A percentile compares a stretch with the other conserved stretches of the same genome.
Evolutionary conservation across 164 flowering plant genomes (phyloP).

Genomic region (Cinnamomum chago): DNA sequence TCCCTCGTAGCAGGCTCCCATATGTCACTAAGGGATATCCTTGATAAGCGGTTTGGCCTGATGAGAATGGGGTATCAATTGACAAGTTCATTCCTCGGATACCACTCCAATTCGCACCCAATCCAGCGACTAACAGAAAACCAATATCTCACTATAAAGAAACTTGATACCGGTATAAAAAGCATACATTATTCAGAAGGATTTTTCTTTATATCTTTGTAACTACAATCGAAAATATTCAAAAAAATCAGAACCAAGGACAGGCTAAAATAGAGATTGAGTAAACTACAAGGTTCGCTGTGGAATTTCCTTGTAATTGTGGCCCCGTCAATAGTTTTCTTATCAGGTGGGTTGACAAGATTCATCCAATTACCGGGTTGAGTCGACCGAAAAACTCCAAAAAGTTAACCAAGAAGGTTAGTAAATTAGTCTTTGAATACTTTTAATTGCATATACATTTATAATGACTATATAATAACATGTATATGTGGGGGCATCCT

Average conservation of each 20-base stretch:
- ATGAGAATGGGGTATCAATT: conserved; percentile 14
- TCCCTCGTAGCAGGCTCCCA: conserved; percentile 83
- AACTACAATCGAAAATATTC: neutral
- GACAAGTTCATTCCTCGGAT: neutral
- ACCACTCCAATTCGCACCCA: neutral
- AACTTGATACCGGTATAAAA: neutral
- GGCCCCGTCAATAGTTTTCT: no score
- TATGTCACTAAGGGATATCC: conserved; percentile 85
- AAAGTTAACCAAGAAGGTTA: no score
- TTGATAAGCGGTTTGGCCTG: conserved; percentile 77
- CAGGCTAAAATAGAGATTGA: neutral
- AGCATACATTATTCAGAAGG: neutral
- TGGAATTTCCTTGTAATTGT: neutral
- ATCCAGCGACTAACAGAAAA: neutral
- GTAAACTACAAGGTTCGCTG: neutral
- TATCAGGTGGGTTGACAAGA: no score
- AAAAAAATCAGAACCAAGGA: neutral
- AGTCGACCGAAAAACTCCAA: no score
- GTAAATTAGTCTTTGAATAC: no score
- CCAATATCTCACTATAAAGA: neutral
- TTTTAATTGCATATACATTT: no score
- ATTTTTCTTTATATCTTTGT: neutral
- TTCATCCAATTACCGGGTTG: no score
- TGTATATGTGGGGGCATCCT: no score
- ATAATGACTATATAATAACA: no score